phyloP scores from a whole-genome alignment of 1,284 basidiomycete genomes.

The Pseudozyma tsukubaensis region DNA sequence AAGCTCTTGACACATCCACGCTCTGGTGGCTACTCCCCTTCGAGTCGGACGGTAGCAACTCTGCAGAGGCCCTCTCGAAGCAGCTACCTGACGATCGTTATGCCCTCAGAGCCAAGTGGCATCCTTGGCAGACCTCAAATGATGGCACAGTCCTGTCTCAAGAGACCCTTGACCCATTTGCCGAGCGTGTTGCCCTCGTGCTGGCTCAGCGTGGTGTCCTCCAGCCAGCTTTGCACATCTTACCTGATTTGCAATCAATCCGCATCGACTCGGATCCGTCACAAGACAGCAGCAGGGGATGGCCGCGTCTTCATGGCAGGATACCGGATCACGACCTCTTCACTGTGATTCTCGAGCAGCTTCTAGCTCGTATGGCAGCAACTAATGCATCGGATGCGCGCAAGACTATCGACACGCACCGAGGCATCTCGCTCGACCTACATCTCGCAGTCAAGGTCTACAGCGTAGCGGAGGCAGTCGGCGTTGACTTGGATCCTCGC shows the following conservation, averaged over 20 bases:
- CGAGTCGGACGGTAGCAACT: conserved; percentile 16
- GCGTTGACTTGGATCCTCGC: conserved; percentile 22
- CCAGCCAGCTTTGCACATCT: conserved; percentile 34
- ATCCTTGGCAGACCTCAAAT: conserved; percentile 37
- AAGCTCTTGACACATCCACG: conserved; percentile 30
- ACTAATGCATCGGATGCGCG: conserved; percentile 2
- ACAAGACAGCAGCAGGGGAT: neutral
- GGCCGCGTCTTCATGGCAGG: neutral
- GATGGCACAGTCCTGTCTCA: conserved; percentile 12
- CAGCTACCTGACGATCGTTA: conserved; percentile 18
- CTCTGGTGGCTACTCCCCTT: conserved; percentile 45
- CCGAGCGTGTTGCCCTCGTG: conserved; percentile 40
- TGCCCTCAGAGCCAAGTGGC: conserved; percentile 28
- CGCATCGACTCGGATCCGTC: neutral
- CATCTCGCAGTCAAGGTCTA: conserved; percentile 32
- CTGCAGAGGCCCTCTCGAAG: neutral
- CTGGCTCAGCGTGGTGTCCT: conserved; percentile 40
- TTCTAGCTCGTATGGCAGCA: conserved; percentile 24
- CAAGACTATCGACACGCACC: conserved; percentile 22
- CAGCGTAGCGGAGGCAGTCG: conserved; percentile 12
- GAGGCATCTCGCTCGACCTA: conserved; percentile 25
- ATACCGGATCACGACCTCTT: conserved; percentile 41
- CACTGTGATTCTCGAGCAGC: conserved; percentile 21
- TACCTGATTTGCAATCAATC: conserved; percentile 13
- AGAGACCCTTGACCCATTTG: conserved; percentile 29